These are phyloP conservation scores for Paramecium pentaurelia DNA, from an alignment of 73 alveolate genomes.

Conservation along the genomic window DNA sequence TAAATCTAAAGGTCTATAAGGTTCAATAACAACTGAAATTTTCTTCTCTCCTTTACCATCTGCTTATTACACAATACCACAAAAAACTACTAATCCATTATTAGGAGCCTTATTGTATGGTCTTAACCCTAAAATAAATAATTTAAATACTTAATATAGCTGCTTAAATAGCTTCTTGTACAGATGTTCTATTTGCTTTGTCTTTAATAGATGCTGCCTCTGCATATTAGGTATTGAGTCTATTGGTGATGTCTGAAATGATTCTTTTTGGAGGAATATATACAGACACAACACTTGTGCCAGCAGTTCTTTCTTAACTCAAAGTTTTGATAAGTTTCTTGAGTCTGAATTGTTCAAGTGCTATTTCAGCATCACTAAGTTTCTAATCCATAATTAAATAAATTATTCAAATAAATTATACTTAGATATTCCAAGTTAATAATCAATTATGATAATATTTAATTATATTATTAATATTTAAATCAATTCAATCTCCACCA, in stretches of 20 bases:
- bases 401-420: neutral
- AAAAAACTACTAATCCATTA: slow-evolving; percentile 95
- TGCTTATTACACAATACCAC: slow-evolving; percentile 95
- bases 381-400: neutral
- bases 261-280: slow-evolving; percentile 57
- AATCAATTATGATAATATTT: neutral
- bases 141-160: slow-evolving; percentile 41
- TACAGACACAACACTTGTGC: slow-evolving; percentile 59
- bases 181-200: slow-evolving; percentile 55
- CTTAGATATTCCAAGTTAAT: neutral
- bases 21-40: slow-evolving; percentile 93
- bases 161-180: slow-evolving; percentile 48
- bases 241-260: slow-evolving; percentile 54
- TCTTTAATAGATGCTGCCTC: slow-evolving; percentile 55
- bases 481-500: slow-evolving; percentile 34
- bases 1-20: slow-evolving; percentile 96
- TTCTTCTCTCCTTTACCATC: slow-evolving; percentile 94
- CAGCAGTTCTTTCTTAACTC: slow-evolving; percentile 41
- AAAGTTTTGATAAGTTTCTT: slow-evolving; percentile 51
- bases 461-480: neutral
- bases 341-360: slow-evolving; percentile 53
- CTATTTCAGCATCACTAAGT: neutral
- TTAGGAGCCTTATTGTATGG: slow-evolving; percentile 91
- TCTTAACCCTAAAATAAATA: slow-evolving; percentile 64
- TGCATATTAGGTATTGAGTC: slow-evolving; percentile 38